Evolutionary conservation across 495 filamentous ascomycete genomes (phyloP).

Genomic region (Chaetomium cochliodes): DNA sequence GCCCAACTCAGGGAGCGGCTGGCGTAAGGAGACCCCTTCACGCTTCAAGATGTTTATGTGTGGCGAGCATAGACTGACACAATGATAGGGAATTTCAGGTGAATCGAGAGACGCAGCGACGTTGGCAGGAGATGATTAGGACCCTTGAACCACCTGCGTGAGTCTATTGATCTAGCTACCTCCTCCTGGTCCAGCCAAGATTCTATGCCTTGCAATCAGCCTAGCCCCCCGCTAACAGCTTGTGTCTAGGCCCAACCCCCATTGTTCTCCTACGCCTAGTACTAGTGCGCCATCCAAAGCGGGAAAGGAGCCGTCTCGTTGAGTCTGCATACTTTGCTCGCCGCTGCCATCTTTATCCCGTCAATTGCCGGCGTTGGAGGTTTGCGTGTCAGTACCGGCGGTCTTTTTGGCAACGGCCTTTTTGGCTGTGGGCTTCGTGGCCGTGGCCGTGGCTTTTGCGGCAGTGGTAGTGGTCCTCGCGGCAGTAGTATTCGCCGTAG

Average conservation of each 20-base stretch:
- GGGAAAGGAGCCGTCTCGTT: background rate
- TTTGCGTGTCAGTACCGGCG: too few species aligned
- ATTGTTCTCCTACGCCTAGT: background rate
- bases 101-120: background rate
- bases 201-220: background rate
- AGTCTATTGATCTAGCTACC: background rate
- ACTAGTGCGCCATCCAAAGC: background rate
- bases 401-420: too few species aligned
- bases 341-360: background rate
- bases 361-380: too few species aligned
- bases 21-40: background rate
- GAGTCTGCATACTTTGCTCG: background rate
- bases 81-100: background rate
- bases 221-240: background rate
- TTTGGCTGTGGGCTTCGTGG: too few species aligned
- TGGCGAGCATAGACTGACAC: background rate
- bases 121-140: background rate
- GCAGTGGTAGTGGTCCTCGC: too few species aligned
- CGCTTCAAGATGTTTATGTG: background rate
- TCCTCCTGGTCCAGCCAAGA: conserved; percentile 4
- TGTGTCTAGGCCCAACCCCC: background rate
- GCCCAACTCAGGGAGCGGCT: background rate
- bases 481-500: too few species aligned
- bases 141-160: background rate
- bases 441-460: too few species aligned